phyloP scores from a whole-genome alignment of 2,329 filamentous ascomycete genomes.

The Penicillium sp. region DNA sequence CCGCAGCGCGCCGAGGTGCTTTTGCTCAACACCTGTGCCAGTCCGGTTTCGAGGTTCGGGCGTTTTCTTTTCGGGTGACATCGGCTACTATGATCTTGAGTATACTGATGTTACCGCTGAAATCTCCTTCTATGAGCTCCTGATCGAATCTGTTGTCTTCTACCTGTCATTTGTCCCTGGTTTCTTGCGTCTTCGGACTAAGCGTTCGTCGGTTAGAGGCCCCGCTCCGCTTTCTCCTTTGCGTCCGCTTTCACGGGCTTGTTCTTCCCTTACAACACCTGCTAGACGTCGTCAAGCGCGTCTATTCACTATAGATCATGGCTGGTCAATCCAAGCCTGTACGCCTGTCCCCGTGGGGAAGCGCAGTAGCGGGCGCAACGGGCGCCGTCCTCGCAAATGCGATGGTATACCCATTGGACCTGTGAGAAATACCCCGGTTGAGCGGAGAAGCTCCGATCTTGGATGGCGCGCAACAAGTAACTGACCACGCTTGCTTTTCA shows the following conservation, averaged over 20 bases:
- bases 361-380: constrained; percentile 86
- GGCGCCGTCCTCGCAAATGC: constrained; percentile 95
- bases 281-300: constrained; percentile 8
- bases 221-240: constrained; percentile 30
- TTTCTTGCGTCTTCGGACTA: constrained; percentile 21
- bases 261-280: constrained; percentile 5
- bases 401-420: constrained; percentile 92
- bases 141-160: constrained; percentile 6
- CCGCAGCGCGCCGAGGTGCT: constrained; percentile 40
- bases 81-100: constrained; percentile 25
- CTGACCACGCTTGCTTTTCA: constrained; percentile 24
- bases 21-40: constrained; percentile 16
- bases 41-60: constrained; percentile 20
- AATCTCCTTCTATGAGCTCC: constrained; percentile 4
- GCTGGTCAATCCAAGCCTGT: constrained; percentile 65
- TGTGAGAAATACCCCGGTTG: constrained; percentile 62
- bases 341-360: constrained; percentile 85
- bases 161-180: constrained; percentile 6
- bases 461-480: background rate
- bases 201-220: constrained; percentile 17
- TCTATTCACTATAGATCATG: constrained; percentile 44
- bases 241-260: constrained; percentile 16
- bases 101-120: constrained; percentile 3
- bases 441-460: background rate
- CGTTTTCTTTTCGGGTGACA: constrained; percentile 26